Base-by-base conservation (phyloP, 345 rosid species). In the Aquilaria sinensis region DNA sequence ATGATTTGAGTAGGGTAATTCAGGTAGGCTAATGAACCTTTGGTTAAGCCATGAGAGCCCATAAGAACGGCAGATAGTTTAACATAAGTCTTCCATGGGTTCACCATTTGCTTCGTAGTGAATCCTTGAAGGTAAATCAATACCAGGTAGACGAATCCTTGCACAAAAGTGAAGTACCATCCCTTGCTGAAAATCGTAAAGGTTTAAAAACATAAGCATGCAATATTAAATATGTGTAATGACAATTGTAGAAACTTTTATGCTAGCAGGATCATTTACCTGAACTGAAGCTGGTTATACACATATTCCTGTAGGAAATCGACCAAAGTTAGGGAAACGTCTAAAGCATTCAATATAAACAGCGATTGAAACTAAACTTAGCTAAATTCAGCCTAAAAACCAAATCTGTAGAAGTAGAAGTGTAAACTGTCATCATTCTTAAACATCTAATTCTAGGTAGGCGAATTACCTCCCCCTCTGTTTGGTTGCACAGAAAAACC, bases 1-100 rank as follows among this genome's bases (percentile, higher is more conserved):
- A 90, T 90, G 73, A 90, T 85, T 63, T 90, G 97, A 14, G 92
- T 92, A 30, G 97, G 95, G 72, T 90, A 90, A 68, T 90, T 90
- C 33, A 90, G 97, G 71, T 80, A 90, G 67, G 97, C 92, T 70
- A 90, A 74, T 5, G 95, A 90, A 32, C 92, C 88, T 67, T 90
- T 90, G 52, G 95, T 90, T 55, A 90, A 76, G 46, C 97, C 97
- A 78, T 85, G 90, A 64, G 95, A 90, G 58, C 88, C 92, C 95
- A 90, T 90, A 30, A 87, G 81, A 56, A 87, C 97, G 15, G 83
- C 92, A 47, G 92, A 85, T 50, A 90, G 86, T 61, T 83, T 90
- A 57, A 81, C 86, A 60, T 90, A 85, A 29, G 95, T 83, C 68
- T 78, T 85, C 95, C 97, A 90, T 32, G 97, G 88, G 62, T 87